Conservation (phyloP, 257 asterid genomes). For the Anisodus acutangulus region DNA sequence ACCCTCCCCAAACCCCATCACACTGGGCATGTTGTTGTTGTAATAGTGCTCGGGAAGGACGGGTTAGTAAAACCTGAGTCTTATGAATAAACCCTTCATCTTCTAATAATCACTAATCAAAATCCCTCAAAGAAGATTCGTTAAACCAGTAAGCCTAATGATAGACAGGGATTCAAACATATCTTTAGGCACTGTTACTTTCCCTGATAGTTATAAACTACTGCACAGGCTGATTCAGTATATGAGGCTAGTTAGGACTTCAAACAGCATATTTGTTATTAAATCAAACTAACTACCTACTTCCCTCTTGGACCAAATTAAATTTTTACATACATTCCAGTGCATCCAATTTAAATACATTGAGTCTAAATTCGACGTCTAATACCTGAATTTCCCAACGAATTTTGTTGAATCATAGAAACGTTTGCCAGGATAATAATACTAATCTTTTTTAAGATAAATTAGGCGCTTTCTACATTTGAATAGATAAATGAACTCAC, state of each 20-base stretch:
- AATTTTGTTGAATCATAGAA: too few relatives aligned
- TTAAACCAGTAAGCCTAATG: neutral
- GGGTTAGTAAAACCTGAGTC: neutral
- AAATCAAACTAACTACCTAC: slow-evolving; percentile 13
- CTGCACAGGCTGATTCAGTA: neutral
- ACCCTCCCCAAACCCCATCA: too few relatives aligned
- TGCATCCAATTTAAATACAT: neutral
- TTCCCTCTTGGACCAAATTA: neutral
- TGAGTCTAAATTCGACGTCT: neutral
- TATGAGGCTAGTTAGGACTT: neutral
- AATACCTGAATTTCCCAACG: too few relatives aligned
- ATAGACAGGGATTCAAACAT: neutral
- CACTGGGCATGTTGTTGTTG: too few relatives aligned
- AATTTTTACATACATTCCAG: neutral
- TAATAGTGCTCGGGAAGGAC: neutral
- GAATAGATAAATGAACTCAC: neutral
- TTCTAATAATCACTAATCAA: neutral
- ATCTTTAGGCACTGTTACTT: neutral
- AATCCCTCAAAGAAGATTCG: neutral
- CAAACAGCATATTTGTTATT: neutral
- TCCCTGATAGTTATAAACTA: neutral
- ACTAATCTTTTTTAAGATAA: neutral
- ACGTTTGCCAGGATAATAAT: too few relatives aligned
- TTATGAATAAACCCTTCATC: neutral
- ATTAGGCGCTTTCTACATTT: neutral